Evolutionary conservation across 2,329 filamentous ascomycete species (phyloP).

Genomic region (Ophiosphaerella herpotricha): DNA sequence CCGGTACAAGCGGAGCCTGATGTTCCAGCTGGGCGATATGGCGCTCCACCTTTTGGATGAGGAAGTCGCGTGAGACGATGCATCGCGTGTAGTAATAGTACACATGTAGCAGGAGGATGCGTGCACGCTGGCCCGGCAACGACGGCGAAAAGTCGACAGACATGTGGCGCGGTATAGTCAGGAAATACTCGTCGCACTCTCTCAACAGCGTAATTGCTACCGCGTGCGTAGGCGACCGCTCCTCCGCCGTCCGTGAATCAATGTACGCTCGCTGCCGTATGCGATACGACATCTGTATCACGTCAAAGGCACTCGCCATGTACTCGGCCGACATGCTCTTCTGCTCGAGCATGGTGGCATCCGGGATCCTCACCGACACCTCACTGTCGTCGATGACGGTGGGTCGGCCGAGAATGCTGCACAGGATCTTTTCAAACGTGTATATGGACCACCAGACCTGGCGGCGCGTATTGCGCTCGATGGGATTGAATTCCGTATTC

Average conservation of each 20-base stretch:
- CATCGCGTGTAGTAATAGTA: constrained; percentile 32
- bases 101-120: constrained; percentile 24
- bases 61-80: constrained; percentile 28
- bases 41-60: constrained; percentile 30
- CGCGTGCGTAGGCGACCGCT: constrained; percentile 22
- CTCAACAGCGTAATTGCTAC: constrained; percentile 24
- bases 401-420: constrained; percentile 31
- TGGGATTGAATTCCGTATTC: constrained; percentile 44
- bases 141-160: constrained; percentile 13
- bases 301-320: constrained; percentile 12
- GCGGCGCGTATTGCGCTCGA: constrained; percentile 31
- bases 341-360: constrained; percentile 22
- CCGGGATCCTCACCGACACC: constrained; percentile 24
- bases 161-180: constrained; percentile 17
- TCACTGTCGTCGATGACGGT: constrained; percentile 33
- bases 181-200: constrained; percentile 24
- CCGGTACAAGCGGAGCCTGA: constrained; percentile 6
- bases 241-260: constrained; percentile 21
- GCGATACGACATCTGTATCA: constrained; percentile 23
- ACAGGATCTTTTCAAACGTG: constrained; percentile 30
- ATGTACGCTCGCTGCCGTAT: constrained; percentile 31
- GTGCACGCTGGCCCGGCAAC: constrained; percentile 14
- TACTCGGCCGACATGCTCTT: constrained; percentile 20
- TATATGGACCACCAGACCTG: constrained; percentile 36
- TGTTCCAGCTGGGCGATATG: constrained; percentile 20